phyloP scores from a whole-genome alignment of 73 alveolate species.

The Tetrahymena borealis region DNA sequence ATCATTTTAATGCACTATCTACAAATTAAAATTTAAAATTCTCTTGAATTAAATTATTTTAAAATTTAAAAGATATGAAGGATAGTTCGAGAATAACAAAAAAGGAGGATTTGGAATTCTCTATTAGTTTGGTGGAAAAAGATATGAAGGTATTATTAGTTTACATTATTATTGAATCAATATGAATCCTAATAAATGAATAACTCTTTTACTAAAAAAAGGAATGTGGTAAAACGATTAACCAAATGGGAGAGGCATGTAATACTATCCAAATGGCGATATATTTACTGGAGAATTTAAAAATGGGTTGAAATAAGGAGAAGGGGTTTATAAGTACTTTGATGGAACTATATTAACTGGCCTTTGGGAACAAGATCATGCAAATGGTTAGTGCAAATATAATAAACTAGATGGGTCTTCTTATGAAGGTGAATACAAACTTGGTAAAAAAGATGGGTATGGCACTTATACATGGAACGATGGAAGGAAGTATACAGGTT shows the following conservation, averaged over 20 bases:
- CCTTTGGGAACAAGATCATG: neutral
- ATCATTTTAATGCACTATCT: no score
- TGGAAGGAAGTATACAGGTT: conserved; percentile 15
- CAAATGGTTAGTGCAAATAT: neutral
- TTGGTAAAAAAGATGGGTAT: conserved; percentile 8
- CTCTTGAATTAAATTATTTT: no score
- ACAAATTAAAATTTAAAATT: no score
- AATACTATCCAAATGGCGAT: conserved; percentile 10
- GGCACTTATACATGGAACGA: conserved; percentile 13
- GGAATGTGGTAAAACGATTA: conserved; percentile 52
- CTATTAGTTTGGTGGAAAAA: conserved; percentile 16
- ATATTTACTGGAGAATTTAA: neutral
- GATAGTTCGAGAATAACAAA: neutral
- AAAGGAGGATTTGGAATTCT: neutral
- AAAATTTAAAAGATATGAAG: neutral
- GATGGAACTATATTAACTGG: neutral
- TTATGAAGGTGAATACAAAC: conserved; percentile 18
- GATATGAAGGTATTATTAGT: conserved; percentile 5
- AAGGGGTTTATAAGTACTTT: conserved; percentile 20
- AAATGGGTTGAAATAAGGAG: conserved; percentile 4
- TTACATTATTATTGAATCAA: neutral
- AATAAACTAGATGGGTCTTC: neutral
- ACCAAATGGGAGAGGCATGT: conserved; percentile 51
- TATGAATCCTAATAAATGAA: no score
- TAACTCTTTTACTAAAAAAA: neutral